phyloP scores from a whole-genome alignment of 2,329 filamentous ascomycete species.

The Ceratocystis cubensis region DNA sequence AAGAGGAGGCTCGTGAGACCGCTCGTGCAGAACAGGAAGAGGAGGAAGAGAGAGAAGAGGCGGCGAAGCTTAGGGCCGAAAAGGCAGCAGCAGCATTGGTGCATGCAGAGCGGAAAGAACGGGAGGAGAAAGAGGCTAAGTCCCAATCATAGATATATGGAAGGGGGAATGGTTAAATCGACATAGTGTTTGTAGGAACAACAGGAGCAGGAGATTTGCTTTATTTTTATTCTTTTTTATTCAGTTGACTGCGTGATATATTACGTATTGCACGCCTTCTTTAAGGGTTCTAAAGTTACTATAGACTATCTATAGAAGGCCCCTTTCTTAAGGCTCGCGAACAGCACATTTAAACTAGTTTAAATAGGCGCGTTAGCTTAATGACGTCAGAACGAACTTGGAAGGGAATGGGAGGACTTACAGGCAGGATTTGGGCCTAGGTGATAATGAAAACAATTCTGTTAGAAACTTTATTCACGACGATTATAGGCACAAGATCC shows the following conservation, averaged over 20 bases:
- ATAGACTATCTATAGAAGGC: background rate
- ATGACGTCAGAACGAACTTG: background rate
- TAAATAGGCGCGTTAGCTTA: conserved; percentile 13
- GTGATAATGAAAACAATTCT: background rate
- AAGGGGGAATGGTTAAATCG: background rate
- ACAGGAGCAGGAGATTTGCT: background rate
- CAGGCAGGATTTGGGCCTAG: conserved; percentile 41
- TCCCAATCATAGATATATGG: background rate
- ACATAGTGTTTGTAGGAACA: background rate
- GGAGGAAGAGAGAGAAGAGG: conserved; percentile 19
- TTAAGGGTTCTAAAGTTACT: background rate
- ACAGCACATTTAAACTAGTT: conserved; percentile 33
- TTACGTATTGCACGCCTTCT: background rate
- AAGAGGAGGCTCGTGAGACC: conserved; percentile 21
- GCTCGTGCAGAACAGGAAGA: conserved; percentile 20
- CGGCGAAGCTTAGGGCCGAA: conserved; percentile 11
- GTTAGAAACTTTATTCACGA: background rate
- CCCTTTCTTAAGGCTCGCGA: conserved; percentile 26
- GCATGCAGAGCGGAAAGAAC: background rate
- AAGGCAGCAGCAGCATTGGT: conserved; percentile 3
- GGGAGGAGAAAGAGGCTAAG: background rate
- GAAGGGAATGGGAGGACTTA: conserved; percentile 23
- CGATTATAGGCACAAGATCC: background rate
- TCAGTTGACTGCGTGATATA: background rate
- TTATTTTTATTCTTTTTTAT: background rate